A percentile compares a stretch with the other conserved stretches of the same genome.
Conservation (phyloP, 225 moss, liverwort and hornwort species). For the Lunularia cruciata region DNA sequence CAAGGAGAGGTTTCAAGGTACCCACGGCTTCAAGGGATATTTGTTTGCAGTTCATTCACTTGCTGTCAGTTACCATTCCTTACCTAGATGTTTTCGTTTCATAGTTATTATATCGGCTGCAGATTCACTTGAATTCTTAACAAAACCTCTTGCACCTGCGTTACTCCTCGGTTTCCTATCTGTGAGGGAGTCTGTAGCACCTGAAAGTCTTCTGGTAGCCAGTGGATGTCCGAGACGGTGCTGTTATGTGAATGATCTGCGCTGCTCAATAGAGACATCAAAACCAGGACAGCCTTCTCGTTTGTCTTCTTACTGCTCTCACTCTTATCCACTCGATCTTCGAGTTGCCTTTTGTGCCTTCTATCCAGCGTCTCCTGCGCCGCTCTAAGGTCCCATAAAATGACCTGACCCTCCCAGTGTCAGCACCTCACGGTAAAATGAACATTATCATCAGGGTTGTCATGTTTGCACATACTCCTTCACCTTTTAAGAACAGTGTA, state of each 20-base stretch:
- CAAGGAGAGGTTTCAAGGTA: neutral
- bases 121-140: too few relatives aligned
- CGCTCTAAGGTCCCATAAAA: conserved; percentile 68
- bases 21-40: neutral
- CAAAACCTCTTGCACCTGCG: neutral
- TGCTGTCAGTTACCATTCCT: neutral
- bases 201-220: conserved; percentile 83
- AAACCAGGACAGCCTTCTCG: conserved; percentile 64
- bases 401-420: conserved; percentile 45
- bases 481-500: too few relatives aligned
- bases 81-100: neutral
- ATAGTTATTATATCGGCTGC: too few relatives aligned
- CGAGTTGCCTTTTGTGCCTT: conserved; percentile 64
- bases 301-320: conserved; percentile 34
- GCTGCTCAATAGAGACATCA: conserved; percentile 61
- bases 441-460: neutral
- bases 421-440: neutral
- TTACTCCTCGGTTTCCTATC: neutral
- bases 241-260: conserved; percentile 60
- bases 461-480: neutral
- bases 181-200: conserved; percentile 25
- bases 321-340: conserved; percentile 55
- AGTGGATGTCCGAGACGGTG: conserved; percentile 86
- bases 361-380: conserved; percentile 72
- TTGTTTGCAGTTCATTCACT: neutral